phyloP scores from a whole-genome alignment of 1,284 basidiomycete species.

The Gomphus sp. region DNA sequence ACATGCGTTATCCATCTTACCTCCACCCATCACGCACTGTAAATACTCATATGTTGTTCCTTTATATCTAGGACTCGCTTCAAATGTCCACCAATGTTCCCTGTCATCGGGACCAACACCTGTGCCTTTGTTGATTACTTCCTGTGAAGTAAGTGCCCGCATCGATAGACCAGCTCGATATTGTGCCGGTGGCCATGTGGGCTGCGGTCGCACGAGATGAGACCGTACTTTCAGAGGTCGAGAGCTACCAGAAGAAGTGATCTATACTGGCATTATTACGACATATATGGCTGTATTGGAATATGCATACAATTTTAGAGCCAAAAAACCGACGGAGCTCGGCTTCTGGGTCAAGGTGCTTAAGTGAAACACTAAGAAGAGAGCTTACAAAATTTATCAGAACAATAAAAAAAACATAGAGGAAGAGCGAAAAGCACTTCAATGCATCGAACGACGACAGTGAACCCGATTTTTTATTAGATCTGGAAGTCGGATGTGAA shows the following conservation, averaged over 20 bases:
- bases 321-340: constrained; percentile 92
- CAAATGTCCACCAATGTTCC: constrained; percentile 81
- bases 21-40: constrained; percentile 69
- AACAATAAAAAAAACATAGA: background rate
- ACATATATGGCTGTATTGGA: constrained; percentile 15
- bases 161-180: constrained; percentile 64
- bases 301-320: constrained; percentile 64
- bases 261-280: constrained; percentile 16
- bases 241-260: constrained; percentile 20
- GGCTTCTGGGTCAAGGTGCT: constrained; percentile 76
- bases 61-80: constrained; percentile 77
- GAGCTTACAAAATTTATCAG: constrained; percentile 48
- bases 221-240: constrained; percentile 36
- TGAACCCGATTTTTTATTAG: background rate
- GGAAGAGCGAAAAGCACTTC: background rate
- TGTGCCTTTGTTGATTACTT: constrained; percentile 35
- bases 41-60: constrained; percentile 75
- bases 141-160: constrained; percentile 45
- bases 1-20: constrained; percentile 31
- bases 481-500: background rate
- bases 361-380: constrained; percentile 66
- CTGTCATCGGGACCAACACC: constrained; percentile 31
- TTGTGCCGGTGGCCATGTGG: constrained; percentile 53
- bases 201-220: constrained; percentile 52
- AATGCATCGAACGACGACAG: background rate